Base-by-base conservation (phyloP, 306 rosid genomes). In the Glycyrrhiza uralensis region DNA sequence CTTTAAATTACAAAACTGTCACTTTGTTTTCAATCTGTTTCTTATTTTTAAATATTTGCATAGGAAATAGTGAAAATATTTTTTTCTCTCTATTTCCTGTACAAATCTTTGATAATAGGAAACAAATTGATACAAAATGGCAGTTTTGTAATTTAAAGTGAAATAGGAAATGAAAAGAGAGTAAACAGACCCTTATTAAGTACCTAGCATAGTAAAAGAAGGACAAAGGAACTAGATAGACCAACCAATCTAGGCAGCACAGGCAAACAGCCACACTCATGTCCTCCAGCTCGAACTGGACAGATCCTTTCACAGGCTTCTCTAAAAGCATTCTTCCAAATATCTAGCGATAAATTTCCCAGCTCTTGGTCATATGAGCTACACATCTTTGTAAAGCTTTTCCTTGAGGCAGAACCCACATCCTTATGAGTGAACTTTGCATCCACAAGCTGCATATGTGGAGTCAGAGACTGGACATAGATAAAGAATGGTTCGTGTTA, bases 231-330 rank as follows among this genome's bases (percentile, higher is more conserved):
- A 83, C 68, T 36, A 46, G 22, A 72, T 64, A 26, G 66, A 72
- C 83, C 62, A 80, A 94, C 99, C 97, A 94, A 79, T 88, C 86
- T 85, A 79, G 96, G 84, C 44, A 94, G 81, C 79, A 86, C 66
- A 69, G 96, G 85, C 86, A 94, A 81, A 86, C 99, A 94, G 80
- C 99, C 99, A 74, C 99, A 94, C 52, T 88, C 96, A 78, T 94
- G 97, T 64, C 96, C 97, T 81, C 85, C 97, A 66, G 96, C 97
- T 65, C 93, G 91, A 65, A 94, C 79, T 1, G 99, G 99, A 61
- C 99, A 94, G 60, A 94, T 87, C 80, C 97, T 88, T 78, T 94
- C 97, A 46, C 79, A 85, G 61, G 96, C 86, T 78, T 91, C 97
- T 74, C 82, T 76, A 69, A 91, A 91, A 71, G 99, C 99, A 54